Evolutionary conservation across 192 early-diverging fungal species (phyloP), one percentile per base, ranked within the genome.

Genomic region (Coemansia furcata): DNA sequence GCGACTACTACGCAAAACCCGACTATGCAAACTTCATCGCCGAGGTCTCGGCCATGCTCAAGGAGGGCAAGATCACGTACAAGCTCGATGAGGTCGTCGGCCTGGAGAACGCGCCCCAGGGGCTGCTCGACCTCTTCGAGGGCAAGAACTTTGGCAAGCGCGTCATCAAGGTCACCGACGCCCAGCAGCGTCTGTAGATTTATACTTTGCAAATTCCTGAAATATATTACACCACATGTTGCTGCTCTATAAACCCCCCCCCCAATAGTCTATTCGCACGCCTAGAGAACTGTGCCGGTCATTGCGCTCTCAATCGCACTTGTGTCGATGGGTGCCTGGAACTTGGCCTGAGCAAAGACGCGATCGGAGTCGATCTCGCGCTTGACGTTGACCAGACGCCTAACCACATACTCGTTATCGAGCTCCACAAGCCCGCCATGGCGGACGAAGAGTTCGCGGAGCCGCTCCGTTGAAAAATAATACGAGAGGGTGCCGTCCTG

Each of bases 401-500:
- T 80, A 30, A 89, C 77, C 6, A 91, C 85, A 61, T 90, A 92
- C 10, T 88, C 80, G 65, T 83, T 83, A 37, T 77, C 87, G 43
- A 84, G 80, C 68, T 84, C 76, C 5, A 86, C 65, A 1, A 86
- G 80, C 12, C 80, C 77, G 50, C 89, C 88, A 43, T 89, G 84
- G n/a, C 65, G 69, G 38, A 86, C 85, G 78, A 93, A 93, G 19
- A 88, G 54, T 7, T 73, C 69, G 37, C 72, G 80, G 35, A 92
- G 72, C 40, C 88, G 80, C 36, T 89, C 86, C 0, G 71, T 63
- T 0, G 89, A 88, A 74, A 98, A 98, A 73, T 98, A 98, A 69
- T 96, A 97, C 1, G 95, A 94, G 46, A 94, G 78, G 0, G 97
- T 99, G 11, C 95, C 94, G 80, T 98, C 97, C 33, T 98, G 96